These are phyloP conservation scores for Neurospora sp. DNA, from an alignment of 495 filamentous ascomycete species.

Conservation along the genomic window DNA sequence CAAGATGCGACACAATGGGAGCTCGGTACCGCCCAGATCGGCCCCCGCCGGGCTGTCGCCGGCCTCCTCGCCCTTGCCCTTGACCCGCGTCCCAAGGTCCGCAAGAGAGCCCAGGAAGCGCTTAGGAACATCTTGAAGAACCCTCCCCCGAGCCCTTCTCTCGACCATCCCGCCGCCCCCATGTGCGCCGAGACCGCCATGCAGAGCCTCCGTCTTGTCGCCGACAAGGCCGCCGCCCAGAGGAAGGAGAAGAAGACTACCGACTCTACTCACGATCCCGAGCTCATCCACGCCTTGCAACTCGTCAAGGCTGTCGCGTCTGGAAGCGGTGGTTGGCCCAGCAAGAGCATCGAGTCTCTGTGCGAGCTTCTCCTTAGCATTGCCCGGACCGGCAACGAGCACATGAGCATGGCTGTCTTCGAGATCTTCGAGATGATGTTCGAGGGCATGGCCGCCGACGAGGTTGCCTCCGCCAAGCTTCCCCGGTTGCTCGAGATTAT, in stretches of 20 bases:
- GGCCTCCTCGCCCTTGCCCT: conserved; percentile 76
- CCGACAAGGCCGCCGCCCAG: conserved; percentile 44
- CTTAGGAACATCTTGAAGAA: conserved; percentile 69
- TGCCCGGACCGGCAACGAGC: conserved; percentile 80
- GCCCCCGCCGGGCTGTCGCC: conserved; percentile 79
- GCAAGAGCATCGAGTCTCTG: conserved; percentile 81
- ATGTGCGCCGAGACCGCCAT: conserved; percentile 91
- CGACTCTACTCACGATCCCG: conserved; percentile 58
- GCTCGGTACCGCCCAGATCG: conserved; percentile 67
- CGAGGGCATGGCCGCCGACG: conserved; percentile 67
- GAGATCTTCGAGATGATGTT: conserved; percentile 97
- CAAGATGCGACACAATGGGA: conserved; percentile 87
- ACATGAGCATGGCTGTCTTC: conserved; percentile 89
- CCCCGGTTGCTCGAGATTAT: conserved; percentile 80
- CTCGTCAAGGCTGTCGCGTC: conserved; percentile 78
- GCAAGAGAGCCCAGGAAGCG: conserved; percentile 89
- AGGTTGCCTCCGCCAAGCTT: conserved; percentile 76
- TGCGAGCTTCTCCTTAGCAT: conserved; percentile 84
- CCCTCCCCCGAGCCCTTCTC: conserved; percentile 76
- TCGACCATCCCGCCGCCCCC: conserved; percentile 88
- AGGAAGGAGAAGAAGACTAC: conserved; percentile 59
- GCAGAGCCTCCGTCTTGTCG: conserved; percentile 60
- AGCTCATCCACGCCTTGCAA: conserved; percentile 82
- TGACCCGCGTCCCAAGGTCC: conserved; percentile 87
- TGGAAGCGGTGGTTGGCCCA: conserved; percentile 92